Conservation (phyloP, 306 rosid species). For the Cucurbita pepo region DNA sequence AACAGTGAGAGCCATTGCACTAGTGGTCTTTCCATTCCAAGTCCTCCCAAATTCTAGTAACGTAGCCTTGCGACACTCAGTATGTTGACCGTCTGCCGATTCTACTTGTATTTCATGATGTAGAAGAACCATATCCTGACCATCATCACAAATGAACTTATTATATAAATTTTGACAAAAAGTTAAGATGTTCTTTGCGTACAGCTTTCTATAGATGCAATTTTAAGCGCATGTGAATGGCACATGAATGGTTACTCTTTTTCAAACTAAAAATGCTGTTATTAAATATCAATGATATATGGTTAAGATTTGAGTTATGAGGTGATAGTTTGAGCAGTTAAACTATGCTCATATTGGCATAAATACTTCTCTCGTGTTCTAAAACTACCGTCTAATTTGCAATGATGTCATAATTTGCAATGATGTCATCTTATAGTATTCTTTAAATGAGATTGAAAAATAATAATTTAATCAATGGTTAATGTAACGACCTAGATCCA, state of each 20-base stretch:
- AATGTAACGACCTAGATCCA: no score
- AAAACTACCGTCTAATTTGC: neutral
- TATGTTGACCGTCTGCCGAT: constrained; percentile 34
- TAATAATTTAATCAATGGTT: neutral
- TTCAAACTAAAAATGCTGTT: neutral
- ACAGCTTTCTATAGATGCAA: neutral
- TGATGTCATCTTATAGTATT: neutral
- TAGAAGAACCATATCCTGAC: constrained; percentile 93
- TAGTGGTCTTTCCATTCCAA: constrained; percentile 38
- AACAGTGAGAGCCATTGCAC: constrained; percentile 92
- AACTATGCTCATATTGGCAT: no score
- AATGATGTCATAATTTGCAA: neutral
- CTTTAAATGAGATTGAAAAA: neutral
- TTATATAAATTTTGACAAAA: neutral
- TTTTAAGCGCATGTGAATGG: neutral
- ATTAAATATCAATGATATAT: neutral
- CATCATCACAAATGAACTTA: constrained; percentile 7
- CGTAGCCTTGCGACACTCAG: constrained; percentile 63
- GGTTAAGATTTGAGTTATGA: neutral
- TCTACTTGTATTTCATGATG: constrained; percentile 82
- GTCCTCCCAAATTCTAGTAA: constrained; percentile 72
- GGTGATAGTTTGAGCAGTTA: neutral
- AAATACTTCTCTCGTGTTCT: neutral
- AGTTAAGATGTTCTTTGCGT: neutral
- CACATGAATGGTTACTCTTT: neutral